Evolutionary conservation across 768 basidiomycete genomes (phyloP).

Genomic region (Russula sp.): DNA sequence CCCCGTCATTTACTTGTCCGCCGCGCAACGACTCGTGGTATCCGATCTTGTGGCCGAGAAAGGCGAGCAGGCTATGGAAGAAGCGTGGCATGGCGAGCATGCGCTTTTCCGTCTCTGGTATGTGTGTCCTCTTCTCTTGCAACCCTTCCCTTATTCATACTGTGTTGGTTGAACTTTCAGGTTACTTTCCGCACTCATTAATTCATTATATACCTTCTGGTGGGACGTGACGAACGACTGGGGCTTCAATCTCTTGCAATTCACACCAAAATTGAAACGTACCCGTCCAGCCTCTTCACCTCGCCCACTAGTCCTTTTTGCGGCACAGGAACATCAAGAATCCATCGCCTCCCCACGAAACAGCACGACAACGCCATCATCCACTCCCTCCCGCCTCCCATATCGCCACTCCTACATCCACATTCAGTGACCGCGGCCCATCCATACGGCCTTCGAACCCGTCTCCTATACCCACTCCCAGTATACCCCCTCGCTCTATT

Average conservation of each 20-base stretch:
- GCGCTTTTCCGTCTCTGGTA: constrained; percentile 83
- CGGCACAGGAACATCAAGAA: constrained; percentile 41
- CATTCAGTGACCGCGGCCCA: constrained; percentile 36
- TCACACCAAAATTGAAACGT: constrained; percentile 19
- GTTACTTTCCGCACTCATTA: constrained; percentile 79
- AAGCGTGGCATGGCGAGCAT: constrained; percentile 72
- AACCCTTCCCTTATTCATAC: neutral
- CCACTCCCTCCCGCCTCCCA: constrained; percentile 6
- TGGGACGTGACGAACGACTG: constrained; percentile 99
- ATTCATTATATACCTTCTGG: constrained; percentile 96
- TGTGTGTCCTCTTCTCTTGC: neutral
- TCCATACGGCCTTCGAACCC: constrained; percentile 71
- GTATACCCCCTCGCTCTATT: constrained; percentile 80
- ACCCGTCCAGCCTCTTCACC: constrained; percentile 38
- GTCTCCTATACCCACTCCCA: constrained; percentile 74
- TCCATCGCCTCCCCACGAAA: constrained; percentile 30
- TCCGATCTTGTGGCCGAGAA: constrained; percentile 53
- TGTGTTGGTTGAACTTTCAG: constrained; percentile 41
- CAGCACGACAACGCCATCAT: constrained; percentile 6
- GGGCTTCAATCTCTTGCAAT: constrained; percentile 77
- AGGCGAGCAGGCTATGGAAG: constrained; percentile 43
- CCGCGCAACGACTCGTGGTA: constrained; percentile 74
- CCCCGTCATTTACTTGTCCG: constrained; percentile 92
- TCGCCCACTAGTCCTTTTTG: constrained; percentile 47
- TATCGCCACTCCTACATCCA: neutral